phyloP scores from a whole-genome alignment of 2,329 filamentous ascomycete genomes.

The Piedraia hortae region DNA sequence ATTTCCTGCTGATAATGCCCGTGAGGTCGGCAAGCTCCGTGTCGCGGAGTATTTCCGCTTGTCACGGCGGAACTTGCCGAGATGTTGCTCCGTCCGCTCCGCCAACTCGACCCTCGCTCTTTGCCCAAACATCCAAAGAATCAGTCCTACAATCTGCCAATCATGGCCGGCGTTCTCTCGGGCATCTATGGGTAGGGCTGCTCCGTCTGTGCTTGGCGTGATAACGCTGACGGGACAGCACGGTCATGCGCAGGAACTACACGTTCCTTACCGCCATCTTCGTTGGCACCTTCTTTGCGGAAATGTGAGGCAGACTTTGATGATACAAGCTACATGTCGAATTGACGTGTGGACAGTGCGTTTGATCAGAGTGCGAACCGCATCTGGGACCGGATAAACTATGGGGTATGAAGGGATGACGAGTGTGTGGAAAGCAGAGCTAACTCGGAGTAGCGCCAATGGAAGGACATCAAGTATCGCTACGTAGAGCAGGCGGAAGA shows the following conservation, averaged over 20 bases:
- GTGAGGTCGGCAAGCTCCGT: too few relatives aligned
- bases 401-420: conserved; percentile 37
- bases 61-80: too few relatives aligned
- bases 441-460: conserved; percentile 53
- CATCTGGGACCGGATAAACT: conserved; percentile 78
- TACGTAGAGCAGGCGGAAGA: conserved; percentile 41
- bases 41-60: too few relatives aligned
- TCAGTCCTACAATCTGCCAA: conserved; percentile 1
- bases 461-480: conserved; percentile 92
- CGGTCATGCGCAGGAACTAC: conserved; percentile 63
- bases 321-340: too few relatives aligned
- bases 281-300: conserved; percentile 61
- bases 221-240: conserved; percentile 31
- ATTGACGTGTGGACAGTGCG: conserved; percentile 25
- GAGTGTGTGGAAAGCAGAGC: not conserved
- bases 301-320: conserved; percentile 57
- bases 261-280: conserved; percentile 76
- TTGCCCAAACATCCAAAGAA: not conserved
- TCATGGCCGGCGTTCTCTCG: conserved; percentile 32
- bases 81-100: too few relatives aligned
- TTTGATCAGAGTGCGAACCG: conserved; percentile 63
- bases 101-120: not conserved
- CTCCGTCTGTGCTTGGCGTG: too few relatives aligned
- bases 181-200: too few relatives aligned
- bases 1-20: too few relatives aligned